These are phyloP conservation scores for Diaporthe vexans DNA, from an alignment of 2,329 filamentous ascomycete species.

Conservation along the genomic window DNA sequence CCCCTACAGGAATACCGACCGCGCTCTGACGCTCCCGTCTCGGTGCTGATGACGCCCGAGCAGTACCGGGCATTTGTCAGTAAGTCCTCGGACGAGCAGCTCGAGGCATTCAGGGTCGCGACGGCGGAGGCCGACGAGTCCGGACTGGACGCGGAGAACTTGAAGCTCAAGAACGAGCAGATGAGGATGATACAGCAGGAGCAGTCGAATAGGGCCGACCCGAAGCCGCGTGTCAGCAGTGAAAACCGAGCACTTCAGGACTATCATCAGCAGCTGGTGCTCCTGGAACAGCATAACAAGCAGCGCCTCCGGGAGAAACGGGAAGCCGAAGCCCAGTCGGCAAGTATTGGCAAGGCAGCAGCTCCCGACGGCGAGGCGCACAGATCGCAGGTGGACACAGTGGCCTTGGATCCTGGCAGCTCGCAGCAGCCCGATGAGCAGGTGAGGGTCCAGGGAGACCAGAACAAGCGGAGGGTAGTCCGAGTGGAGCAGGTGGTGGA, in stretches of 20 bases:
- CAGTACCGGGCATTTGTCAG: not conserved
- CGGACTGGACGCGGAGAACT: not conserved
- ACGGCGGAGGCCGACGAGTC: not conserved
- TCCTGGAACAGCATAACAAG: slow-evolving; percentile 10
- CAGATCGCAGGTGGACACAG: not conserved
- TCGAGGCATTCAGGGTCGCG: not conserved
- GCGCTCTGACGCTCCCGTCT: not conserved
- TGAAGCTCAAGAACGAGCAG: not conserved
- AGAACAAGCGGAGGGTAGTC: not conserved
- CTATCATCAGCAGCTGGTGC: not conserved
- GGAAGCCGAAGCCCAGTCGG: not conserved
- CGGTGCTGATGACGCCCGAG: not conserved
- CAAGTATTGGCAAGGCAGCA: not conserved
- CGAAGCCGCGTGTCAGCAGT: not conserved
- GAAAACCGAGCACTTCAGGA: not conserved
- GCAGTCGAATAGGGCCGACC: not conserved
- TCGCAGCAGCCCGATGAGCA: too few species aligned
- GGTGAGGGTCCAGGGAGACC: not conserved
- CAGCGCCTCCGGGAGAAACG: not conserved
- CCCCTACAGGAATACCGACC: not conserved
- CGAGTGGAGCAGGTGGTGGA: not conserved
- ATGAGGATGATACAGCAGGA: slow-evolving; percentile 9
- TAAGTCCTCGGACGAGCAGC: slow-evolving; percentile 17
- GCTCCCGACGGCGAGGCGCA: too few species aligned
- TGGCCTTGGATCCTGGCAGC: too few species aligned